Evolutionary conservation across 495 filamentous ascomycete species (phyloP).

Genomic region (Trichocladium antarcticum): DNA sequence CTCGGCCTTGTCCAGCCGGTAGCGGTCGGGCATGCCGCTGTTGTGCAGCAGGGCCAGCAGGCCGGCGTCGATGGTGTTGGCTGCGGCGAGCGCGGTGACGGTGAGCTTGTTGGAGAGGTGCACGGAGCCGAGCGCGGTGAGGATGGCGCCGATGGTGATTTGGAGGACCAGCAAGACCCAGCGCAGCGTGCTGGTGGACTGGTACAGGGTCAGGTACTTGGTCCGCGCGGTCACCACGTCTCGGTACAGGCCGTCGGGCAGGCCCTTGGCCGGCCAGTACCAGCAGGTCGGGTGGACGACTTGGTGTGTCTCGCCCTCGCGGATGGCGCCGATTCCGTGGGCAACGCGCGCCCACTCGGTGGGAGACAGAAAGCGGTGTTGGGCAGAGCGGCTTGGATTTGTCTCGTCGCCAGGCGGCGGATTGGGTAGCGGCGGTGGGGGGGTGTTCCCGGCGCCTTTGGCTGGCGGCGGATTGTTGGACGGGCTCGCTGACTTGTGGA

Average conservation of each 20-base stretch:
- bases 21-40: slow-evolving; percentile 40
- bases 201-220: slow-evolving; percentile 30
- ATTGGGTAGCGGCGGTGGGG: background rate
- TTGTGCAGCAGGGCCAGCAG: slow-evolving; percentile 41
- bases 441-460: background rate
- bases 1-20: slow-evolving; percentile 36
- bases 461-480: background rate
- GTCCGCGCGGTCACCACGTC: slow-evolving; percentile 34
- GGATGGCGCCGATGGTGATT: slow-evolving; percentile 33
- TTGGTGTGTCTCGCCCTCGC: slow-evolving; percentile 32
- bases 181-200: slow-evolving; percentile 22
- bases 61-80: slow-evolving; percentile 41
- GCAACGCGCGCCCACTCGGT: slow-evolving; percentile 37
- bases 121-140: slow-evolving; percentile 36
- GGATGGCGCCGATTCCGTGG: slow-evolving; percentile 36
- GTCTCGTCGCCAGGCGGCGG: slow-evolving; percentile 1
- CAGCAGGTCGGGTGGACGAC: slow-evolving; percentile 33
- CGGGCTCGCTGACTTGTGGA: background rate
- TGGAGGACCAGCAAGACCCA: slow-evolving; percentile 37
- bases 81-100: slow-evolving; percentile 38
- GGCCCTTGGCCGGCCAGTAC: slow-evolving; percentile 36
- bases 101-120: slow-evolving; percentile 20
- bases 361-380: slow-evolving; percentile 30
- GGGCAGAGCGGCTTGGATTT: slow-evolving; percentile 1
- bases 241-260: slow-evolving; percentile 35